Percentiles rank a stretch among this genome's conserved stretches.
phyloP scores from a whole-genome alignment of 805 yeast species.

The Clavispora santaluciae region DNA sequence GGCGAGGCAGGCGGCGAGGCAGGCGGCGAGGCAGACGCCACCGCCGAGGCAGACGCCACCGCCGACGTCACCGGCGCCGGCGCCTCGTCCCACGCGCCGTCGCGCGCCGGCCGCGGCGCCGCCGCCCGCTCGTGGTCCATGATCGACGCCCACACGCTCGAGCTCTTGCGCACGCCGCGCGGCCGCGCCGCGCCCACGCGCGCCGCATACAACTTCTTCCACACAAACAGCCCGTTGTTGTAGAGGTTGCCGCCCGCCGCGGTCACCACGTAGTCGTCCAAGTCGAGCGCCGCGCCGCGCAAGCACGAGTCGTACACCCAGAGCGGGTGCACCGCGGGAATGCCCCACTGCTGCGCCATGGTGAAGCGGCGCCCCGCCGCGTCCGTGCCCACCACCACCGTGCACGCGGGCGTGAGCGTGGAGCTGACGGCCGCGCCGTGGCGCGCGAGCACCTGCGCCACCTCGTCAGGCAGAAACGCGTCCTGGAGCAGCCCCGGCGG shows the following conservation, averaged over 20 bases:
- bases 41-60: not conserved
- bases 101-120: conserved; percentile 10
- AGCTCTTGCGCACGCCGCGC: not conserved
- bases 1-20: not conserved
- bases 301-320: conserved; percentile 44
- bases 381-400: conserved; percentile 48
- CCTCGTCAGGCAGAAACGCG: conserved; percentile 21
- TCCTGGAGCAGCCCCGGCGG: conserved; percentile 10
- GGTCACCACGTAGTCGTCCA: conserved; percentile 35
- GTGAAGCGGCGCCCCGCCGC: conserved; percentile 47
- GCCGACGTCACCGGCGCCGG: too few relatives aligned
- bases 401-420: conserved; percentile 41
- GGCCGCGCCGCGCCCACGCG: conserved; percentile 1
- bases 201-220: conserved; percentile 25
- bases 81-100: conserved; percentile 28
- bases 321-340: conserved; percentile 47
- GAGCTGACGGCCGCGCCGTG: conserved; percentile 51
- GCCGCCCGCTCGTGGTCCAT: conserved; percentile 24
- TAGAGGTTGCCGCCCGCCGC: conserved; percentile 10
- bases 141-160: conserved; percentile 40
- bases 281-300: conserved; percentile 41
- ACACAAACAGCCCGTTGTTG: conserved; percentile 29
- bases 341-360: conserved; percentile 50
- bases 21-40: not conserved
- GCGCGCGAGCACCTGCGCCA: conserved; percentile 31